Evolutionary conservation across 768 basidiomycete genomes (phyloP).

Genomic region (Leccinum ochraceum): DNA sequence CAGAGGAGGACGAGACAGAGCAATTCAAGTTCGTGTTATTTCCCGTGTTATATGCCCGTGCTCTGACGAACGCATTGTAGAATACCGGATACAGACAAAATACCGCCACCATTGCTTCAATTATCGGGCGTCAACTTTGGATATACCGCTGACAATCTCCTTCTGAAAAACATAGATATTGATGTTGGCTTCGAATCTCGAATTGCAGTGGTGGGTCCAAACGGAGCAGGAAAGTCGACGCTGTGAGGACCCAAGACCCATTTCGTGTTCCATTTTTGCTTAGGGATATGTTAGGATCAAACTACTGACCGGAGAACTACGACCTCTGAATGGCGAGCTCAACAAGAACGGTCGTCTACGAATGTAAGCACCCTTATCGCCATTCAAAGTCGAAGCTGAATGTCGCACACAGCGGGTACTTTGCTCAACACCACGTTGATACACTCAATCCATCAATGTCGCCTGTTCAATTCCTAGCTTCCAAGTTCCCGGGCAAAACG

Average conservation of each 20-base stretch:
- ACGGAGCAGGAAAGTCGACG: conserved; percentile 96
- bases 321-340: conserved; percentile 61
- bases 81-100: conserved; percentile 96
- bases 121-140: conserved; percentile 90
- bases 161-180: conserved; percentile 80
- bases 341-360: conserved; percentile 90
- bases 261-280: conserved; percentile 6
- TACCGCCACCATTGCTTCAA: conserved; percentile 93
- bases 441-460: conserved; percentile 79
- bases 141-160: conserved; percentile 72
- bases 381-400: conserved; percentile 5
- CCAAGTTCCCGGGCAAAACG: conserved; percentile 88
- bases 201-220: conserved; percentile 93
- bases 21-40: conserved; percentile 68
- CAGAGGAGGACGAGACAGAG: conserved; percentile 90
- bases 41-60: not conserved
- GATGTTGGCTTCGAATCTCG: conserved; percentile 94
- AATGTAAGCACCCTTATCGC: conserved; percentile 53
- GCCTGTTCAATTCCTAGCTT: conserved; percentile 93
- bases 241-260: conserved; percentile 49
- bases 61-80: conserved; percentile 36
- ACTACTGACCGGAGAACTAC: conserved; percentile 40
- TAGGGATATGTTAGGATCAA: conserved; percentile 66
- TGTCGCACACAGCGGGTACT: conserved; percentile 64
- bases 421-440: conserved; percentile 96